These are phyloP conservation scores for Candida sakaeoensis DNA, from an alignment of 805 yeast genomes.

Conservation along the genomic window DNA sequence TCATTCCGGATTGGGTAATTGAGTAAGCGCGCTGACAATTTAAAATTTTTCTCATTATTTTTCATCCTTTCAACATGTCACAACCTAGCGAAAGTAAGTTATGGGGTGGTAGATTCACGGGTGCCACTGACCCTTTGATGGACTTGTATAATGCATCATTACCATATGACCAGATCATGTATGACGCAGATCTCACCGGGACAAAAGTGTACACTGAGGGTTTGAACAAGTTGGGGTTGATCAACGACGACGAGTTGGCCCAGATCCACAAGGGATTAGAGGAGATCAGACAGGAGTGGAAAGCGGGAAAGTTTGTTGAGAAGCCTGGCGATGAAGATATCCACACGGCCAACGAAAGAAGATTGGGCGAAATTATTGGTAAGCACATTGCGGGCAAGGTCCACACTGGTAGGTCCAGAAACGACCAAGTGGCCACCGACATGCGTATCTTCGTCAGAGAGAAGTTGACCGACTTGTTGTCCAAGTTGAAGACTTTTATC, in stretches of 20 bases:
- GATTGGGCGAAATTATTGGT: conserved; percentile 95
- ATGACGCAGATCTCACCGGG: conserved; percentile 88
- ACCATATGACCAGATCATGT: conserved; percentile 95
- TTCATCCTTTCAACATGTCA: background rate
- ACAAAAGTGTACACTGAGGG: conserved; percentile 92
- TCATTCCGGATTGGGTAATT: conserved; percentile 42
- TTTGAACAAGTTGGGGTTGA: conserved; percentile 68
- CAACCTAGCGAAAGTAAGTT: conserved; percentile 64
- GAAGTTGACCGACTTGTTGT: conserved; percentile 57
- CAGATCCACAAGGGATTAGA: conserved; percentile 84
- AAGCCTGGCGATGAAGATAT: conserved; percentile 95
- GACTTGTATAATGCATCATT: conserved; percentile 94
- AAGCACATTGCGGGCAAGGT: conserved; percentile 93
- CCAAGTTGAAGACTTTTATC: conserved; percentile 59
- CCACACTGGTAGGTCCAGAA: conserved; percentile 98
- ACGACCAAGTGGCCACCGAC: conserved; percentile 99
- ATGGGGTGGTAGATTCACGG: conserved; percentile 99
- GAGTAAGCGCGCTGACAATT: conserved; percentile 2
- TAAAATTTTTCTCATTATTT: background rate
- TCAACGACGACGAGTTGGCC: conserved; percentile 66
- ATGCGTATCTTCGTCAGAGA: conserved; percentile 93
- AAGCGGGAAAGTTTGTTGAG: conserved; percentile 58
- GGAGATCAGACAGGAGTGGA: conserved; percentile 78
- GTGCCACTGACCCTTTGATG: conserved; percentile 96
- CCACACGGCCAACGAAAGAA: conserved; percentile 97